Conservation (phyloP, 2,329 filamentous ascomycete species). For the Xylariales sp. region DNA sequence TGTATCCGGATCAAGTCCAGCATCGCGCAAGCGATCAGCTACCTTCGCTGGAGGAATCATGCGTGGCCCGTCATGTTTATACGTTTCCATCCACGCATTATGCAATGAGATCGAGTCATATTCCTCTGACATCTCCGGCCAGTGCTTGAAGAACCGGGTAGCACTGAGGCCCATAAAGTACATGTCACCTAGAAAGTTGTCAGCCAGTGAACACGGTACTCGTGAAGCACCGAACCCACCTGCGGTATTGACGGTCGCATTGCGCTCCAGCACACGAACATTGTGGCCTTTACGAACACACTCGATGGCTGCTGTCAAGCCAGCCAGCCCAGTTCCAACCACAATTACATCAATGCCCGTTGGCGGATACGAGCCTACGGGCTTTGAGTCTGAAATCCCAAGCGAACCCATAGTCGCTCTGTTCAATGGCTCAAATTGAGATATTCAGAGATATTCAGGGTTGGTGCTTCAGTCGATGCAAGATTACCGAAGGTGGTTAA, state of each 20-base stretch:
- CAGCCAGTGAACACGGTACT: constrained; percentile 2
- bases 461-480: background rate
- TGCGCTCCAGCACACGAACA: constrained; percentile 42
- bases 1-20: constrained; percentile 34
- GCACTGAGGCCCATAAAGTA: constrained; percentile 56
- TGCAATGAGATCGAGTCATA: constrained; percentile 48
- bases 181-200: constrained; percentile 44
- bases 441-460: background rate
- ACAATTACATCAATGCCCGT: constrained; percentile 46
- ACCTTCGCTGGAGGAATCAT: constrained; percentile 45
- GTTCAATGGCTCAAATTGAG: background rate
- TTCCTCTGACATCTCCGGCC: constrained; percentile 47
- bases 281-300: constrained; percentile 55
- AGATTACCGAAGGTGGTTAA: background rate
- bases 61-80: constrained; percentile 46
- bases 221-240: constrained; percentile 29
- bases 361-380: constrained; percentile 45
- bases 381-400: constrained; percentile 34
- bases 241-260: constrained; percentile 44
- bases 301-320: constrained; percentile 57
- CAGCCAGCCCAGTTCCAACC: constrained; percentile 54
- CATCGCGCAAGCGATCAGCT: constrained; percentile 39
- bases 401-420: constrained; percentile 21
- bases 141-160: constrained; percentile 50
- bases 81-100: constrained; percentile 51